phyloP scores from a whole-genome alignment of 805 yeast genomes.

The Kuraishia capsulata region DNA sequence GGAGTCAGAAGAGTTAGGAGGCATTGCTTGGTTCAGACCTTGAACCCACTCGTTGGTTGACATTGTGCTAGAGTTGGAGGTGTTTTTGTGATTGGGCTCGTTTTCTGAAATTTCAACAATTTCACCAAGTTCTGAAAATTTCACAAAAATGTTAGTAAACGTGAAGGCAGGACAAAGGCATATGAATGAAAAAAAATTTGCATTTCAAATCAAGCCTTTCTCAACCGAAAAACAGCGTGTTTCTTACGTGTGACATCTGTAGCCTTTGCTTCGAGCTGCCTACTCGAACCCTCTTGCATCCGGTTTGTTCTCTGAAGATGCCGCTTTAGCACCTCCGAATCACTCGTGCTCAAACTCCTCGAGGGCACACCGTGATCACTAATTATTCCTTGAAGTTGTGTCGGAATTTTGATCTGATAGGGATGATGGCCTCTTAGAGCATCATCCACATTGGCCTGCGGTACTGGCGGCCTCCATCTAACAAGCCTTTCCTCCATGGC shows the following conservation, averaged over 20 bases:
- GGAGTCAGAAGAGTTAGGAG: neutral
- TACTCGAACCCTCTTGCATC: too few species aligned
- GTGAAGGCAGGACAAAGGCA: too few species aligned
- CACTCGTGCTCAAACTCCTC: neutral
- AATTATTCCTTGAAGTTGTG: neutral
- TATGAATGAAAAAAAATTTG: too few species aligned
- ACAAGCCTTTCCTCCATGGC: slow-evolving; percentile 26
- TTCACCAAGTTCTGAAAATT: too few species aligned
- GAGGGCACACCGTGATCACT: neutral
- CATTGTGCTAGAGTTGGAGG: neutral
- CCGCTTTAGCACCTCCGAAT: neutral
- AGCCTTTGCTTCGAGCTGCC: too few species aligned
- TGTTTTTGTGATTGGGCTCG: neutral
- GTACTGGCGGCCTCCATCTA: slow-evolving; percentile 24
- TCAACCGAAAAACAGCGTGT: too few species aligned
- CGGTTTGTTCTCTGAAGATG: neutral
- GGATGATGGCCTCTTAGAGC: slow-evolving; percentile 24
- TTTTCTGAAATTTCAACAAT: neutral
- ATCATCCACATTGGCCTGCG: slow-evolving; percentile 14
- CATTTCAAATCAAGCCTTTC: too few species aligned
- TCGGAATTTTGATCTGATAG: slow-evolving; percentile 9
- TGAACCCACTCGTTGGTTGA: neutral
- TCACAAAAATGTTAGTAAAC: neutral
- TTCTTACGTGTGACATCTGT: too few species aligned
- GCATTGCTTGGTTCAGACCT: neutral